phyloP scores from a whole-genome alignment of 2,329 filamentous ascomycete species.

The Colletotrichum eleusines region DNA sequence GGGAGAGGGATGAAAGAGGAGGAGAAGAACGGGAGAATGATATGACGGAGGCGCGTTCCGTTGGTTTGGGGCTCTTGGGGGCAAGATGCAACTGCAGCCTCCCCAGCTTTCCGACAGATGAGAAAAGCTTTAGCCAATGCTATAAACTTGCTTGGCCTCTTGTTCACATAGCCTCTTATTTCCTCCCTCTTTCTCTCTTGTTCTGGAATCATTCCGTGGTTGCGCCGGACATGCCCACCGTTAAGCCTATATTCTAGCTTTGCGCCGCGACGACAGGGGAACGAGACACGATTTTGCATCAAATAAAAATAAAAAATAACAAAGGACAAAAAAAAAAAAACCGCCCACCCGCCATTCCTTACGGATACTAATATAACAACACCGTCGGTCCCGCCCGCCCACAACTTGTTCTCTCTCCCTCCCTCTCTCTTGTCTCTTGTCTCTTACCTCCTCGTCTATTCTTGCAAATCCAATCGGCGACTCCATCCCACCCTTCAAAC shows the following conservation, averaged over 20 bases:
- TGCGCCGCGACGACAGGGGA: not conserved
- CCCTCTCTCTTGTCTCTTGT: not conserved
- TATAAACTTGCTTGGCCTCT: slow-evolving; percentile 2
- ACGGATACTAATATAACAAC: slow-evolving; percentile 8
- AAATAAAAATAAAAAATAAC: no score
- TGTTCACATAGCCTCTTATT: slow-evolving; percentile 5
- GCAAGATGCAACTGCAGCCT: slow-evolving; percentile 10
- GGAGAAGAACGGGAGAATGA: no score
- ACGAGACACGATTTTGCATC: not conserved
- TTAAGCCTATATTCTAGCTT: slow-evolving; percentile 10
- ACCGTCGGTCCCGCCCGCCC: not conserved
- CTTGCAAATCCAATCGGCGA: not conserved
- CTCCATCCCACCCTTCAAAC: not conserved
- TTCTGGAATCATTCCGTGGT: slow-evolving; percentile 33
- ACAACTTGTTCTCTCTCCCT: not conserved
- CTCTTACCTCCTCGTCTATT: not conserved
- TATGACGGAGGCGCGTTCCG: slow-evolving; percentile 12
- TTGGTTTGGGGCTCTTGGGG: not conserved
- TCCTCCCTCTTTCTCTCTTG: not conserved
- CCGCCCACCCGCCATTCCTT: not conserved
- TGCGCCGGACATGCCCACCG: slow-evolving; percentile 34
- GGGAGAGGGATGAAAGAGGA: not conserved
- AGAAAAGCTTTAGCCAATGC: slow-evolving; percentile 22
- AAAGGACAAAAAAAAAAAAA: not conserved
- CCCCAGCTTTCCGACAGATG: slow-evolving; percentile 13